Percentiles rank a stretch among this genome's conserved stretches.
These are phyloP conservation scores for Artemisia argyi DNA, from an alignment of 129 eudicot genomes.

Conservation along the genomic window DNA sequence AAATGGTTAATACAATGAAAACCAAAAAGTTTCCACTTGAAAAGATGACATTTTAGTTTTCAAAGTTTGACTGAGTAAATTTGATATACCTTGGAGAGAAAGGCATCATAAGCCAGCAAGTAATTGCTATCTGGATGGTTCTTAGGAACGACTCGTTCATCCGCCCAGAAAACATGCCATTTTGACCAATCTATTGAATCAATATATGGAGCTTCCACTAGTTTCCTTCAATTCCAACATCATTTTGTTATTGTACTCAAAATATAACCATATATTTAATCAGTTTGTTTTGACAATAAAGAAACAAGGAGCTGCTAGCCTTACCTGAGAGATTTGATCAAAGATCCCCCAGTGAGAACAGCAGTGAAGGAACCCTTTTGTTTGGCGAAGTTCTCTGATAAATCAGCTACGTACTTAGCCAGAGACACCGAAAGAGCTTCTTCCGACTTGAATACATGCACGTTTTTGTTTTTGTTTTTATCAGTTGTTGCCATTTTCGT, in stretches of 20 bases:
- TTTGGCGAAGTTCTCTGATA: slow-evolving; percentile 40
- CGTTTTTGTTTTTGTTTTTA: slow-evolving; percentile 22
- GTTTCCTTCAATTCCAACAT: slow-evolving; percentile 50
- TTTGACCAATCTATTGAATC: slow-evolving; percentile 83
- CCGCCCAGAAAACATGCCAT: slow-evolving; percentile 87
- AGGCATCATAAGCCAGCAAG: slow-evolving; percentile 60
- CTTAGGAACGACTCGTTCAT: slow-evolving; percentile 88
- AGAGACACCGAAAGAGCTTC: slow-evolving; percentile 58
- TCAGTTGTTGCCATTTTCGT: slow-evolving; percentile 33
- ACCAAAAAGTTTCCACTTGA: too few relatives aligned
- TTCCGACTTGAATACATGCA: slow-evolving; percentile 46
- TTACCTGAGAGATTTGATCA: slow-evolving; percentile 73
- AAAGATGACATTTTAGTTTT: too few relatives aligned
- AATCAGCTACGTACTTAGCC: slow-evolving; percentile 61
- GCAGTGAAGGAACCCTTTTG: slow-evolving; percentile 60
- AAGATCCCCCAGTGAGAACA: slow-evolving; percentile 71
- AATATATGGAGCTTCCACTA: slow-evolving; percentile 65
- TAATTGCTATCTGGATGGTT: slow-evolving; percentile 81
- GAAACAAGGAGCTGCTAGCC: not conserved
- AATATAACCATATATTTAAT: not conserved
- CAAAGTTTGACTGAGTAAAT: too few relatives aligned
- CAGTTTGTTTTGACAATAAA: not conserved
- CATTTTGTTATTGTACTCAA: not conserved
- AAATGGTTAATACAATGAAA: too few relatives aligned
- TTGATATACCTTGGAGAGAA: slow-evolving; percentile 67